Conservation (phyloP, 2,329 filamentous ascomycete species). For the Paecilomyces formosus region DNA sequence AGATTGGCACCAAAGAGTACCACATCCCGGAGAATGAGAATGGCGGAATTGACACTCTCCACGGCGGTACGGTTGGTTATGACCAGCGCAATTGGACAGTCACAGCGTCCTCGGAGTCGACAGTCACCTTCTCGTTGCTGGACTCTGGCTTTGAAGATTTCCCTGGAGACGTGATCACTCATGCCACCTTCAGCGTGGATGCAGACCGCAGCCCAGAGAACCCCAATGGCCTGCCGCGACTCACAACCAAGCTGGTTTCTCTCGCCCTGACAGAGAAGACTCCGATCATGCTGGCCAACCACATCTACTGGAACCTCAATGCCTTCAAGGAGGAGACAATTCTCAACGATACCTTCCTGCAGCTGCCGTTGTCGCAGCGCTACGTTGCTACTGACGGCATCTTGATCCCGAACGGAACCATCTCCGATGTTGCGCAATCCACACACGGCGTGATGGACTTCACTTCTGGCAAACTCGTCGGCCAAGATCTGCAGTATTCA, state of each 20-base stretch:
- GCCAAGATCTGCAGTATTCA: slow-evolving; percentile 58
- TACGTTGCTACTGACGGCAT: slow-evolving; percentile 49
- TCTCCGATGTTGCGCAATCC: slow-evolving; percentile 67
- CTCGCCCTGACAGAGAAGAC: slow-evolving; percentile 39
- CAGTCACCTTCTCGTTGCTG: slow-evolving; percentile 40
- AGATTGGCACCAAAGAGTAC: slow-evolving; percentile 40
- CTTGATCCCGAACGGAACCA: slow-evolving; percentile 67
- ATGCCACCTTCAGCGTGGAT: slow-evolving; percentile 39
- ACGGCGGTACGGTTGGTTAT: slow-evolving; percentile 43
- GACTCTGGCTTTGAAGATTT: slow-evolving; percentile 38
- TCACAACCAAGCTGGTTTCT: slow-evolving; percentile 39
- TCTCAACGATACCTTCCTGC: slow-evolving; percentile 36
- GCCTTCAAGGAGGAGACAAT: slow-evolving; percentile 38
- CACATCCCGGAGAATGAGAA: slow-evolving; percentile 47
- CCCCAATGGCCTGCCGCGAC: slow-evolving; percentile 32
- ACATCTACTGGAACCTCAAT: slow-evolving; percentile 47
- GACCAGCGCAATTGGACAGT: slow-evolving; percentile 45
- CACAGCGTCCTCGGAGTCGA: slow-evolving; percentile 29
- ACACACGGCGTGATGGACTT: slow-evolving; percentile 47
- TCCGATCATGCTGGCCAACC: slow-evolving; percentile 45
- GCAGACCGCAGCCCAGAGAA: slow-evolving; percentile 27
- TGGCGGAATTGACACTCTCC: slow-evolving; percentile 43
- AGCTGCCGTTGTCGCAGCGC: slow-evolving; percentile 39
- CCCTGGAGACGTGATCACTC: slow-evolving; percentile 40
- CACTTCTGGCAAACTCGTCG: slow-evolving; percentile 71